phyloP scores from a whole-genome alignment of 768 basidiomycete species.

The Hygrocybe coccinea region DNA sequence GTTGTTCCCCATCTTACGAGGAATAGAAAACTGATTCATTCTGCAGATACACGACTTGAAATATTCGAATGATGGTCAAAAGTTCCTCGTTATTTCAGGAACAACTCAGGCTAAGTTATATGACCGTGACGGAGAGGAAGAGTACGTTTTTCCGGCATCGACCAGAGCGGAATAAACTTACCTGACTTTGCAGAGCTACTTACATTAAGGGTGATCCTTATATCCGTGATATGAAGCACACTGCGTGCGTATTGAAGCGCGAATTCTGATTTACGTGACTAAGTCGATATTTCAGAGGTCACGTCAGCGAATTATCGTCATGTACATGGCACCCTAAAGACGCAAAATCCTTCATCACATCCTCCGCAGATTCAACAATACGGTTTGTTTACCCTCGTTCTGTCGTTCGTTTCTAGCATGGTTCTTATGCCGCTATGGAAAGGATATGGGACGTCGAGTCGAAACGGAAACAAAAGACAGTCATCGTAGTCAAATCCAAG shows the following conservation, averaged over 20 bases:
- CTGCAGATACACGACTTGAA: slow-evolving; percentile 83
- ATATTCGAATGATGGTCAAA: slow-evolving; percentile 82
- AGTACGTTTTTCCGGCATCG: slow-evolving; percentile 49
- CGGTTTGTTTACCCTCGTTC: slow-evolving; percentile 44
- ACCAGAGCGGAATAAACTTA: slow-evolving; percentile 39
- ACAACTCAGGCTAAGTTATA: slow-evolving; percentile 85
- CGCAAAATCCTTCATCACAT: slow-evolving; percentile 77
- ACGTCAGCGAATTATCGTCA: slow-evolving; percentile 86
- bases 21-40: background rate
- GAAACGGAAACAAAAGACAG: slow-evolving; percentile 89
- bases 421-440: background rate
- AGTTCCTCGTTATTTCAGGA: slow-evolving; percentile 83
- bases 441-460: slow-evolving; percentile 96
- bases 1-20: slow-evolving; percentile 12
- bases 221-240: slow-evolving; percentile 97
- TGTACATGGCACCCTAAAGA: slow-evolving; percentile 94
- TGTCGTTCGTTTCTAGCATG: slow-evolving; percentile 9
- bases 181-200: slow-evolving; percentile 59
- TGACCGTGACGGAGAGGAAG: slow-evolving; percentile 88
- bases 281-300: slow-evolving; percentile 55
- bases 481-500: slow-evolving; percentile 95
- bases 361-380: slow-evolving; percentile 93
- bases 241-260: slow-evolving; percentile 58
- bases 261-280: slow-evolving; percentile 4
- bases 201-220: slow-evolving; percentile 96